Base-by-base conservation (phyloP, 805 yeast genomes). In the Myxozyma geophila region DNA sequence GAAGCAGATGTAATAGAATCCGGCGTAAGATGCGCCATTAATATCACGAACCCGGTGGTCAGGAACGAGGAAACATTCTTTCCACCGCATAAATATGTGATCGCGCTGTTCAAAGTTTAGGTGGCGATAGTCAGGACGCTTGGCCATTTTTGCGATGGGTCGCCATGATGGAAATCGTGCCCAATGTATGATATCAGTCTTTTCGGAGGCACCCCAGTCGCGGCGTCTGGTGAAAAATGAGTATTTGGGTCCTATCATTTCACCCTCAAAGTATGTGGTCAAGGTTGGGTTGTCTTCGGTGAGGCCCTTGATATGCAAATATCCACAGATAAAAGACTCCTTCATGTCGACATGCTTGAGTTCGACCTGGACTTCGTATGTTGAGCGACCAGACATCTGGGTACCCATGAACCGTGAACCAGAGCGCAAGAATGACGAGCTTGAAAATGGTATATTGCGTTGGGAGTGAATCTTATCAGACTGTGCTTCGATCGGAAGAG, bases 21-120 rank as follows among this genome's bases (percentile, higher is more conserved):
- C 98, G 49, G 92, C 97, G 75, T 87, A 92, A 1, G 96, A 88
- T 0, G 97, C 97, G 15, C 83, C 93, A 67, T 78, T 79, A 62
- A 83, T 83, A 68, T 81, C 84, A 64, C 80, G 83, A n/a, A 87
- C 77, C 61, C 78, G 76, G 37, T 91, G 86, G 76, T 91, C 96
- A 0, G 96, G 96, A 8, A 89, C 86, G 64, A 92, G 77, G 72
- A 91, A 91, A 71, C 86, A 84, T 75, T 92, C 98, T 76, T 92
- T 92, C 98, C 98, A 92, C 69, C 97, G 82, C 97, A 92, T 92
- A 74, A 86, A 92, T 6, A 92, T 76, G 70, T 78, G 82, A 62
- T 85, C 81, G 23, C 80, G 77, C 54, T 78, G 63, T 35, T 70
- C 72, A 52, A 69, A 77, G 68, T 75, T 64, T 19, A 63, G 54